Base-by-base conservation (phyloP, 306 rosid species). In the Medicago ruthenica region DNA sequence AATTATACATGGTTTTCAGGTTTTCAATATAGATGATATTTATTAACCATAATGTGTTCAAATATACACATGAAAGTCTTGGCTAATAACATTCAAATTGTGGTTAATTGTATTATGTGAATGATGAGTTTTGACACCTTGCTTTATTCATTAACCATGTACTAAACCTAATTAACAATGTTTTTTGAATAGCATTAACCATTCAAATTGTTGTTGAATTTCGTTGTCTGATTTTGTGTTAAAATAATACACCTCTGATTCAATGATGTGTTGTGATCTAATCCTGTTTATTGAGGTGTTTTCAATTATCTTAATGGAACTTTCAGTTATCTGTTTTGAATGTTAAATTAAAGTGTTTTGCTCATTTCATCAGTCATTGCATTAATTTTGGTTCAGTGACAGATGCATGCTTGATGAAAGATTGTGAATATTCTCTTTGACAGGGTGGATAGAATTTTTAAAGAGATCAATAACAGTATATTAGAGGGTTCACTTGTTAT, bases 361-460 rank as follows among this genome's bases (percentile, higher is more conserved):
- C 62, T 76, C 21, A 41, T 40, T 59, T 54, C 64, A 58, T 42
- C 40, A 8, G 21, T 76, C 41, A 6, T 31, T 81, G 42, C 27
- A 45, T 66, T 39, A 15, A 8, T 20, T 22, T 74, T 70, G 34
- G 58, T 53, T 67, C 60, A 54, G 45, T 10, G 42, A 53, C 59
- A 14, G 45, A 16, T 31, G 36, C 71, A 27, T 70, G n/a, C 62
- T 76, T 67, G 62, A 57, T 37, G 37, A 9, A 68, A 76, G 47
- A n/a, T 69, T 51, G 67, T 54, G 31, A 44, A 66, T 55, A 72
- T 85, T 80, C 63, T 69, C 76, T 82, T 59, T 83, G 63, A 61
- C 73, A 95, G 98, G 98, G 93, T 89, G 75, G 98, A 95, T 54
- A 83, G 89, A 78, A 90, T 95, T 67, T 95, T 84, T 75, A 97